phyloP scores from a whole-genome alignment of 2,329 filamentous ascomycete species.

The Colletotrichum theobromicola region DNA sequence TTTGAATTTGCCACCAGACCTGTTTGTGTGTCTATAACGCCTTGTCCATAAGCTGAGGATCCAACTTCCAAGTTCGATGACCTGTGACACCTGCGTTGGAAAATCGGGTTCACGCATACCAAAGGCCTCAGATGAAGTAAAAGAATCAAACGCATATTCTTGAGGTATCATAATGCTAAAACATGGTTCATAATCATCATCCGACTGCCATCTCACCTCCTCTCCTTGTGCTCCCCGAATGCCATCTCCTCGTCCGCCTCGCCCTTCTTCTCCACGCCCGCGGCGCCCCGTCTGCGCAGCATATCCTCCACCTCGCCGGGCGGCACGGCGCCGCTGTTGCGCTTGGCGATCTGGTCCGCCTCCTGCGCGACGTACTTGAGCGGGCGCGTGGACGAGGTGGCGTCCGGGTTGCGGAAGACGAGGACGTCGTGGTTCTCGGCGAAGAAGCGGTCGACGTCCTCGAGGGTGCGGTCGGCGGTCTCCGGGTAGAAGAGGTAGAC shows the following conservation, averaged over 20 bases:
- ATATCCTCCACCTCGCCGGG: neutral
- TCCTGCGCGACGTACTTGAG: conserved; percentile 25
- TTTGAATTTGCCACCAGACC: no score
- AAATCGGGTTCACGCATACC: no score
- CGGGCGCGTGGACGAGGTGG: conserved; percentile 25
- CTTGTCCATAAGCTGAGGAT: no score
- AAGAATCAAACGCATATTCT: neutral
- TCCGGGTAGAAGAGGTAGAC: conserved; percentile 56
- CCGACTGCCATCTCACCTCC: neutral
- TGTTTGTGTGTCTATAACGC: no score
- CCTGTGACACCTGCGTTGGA: no score
- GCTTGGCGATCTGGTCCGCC: conserved; percentile 26
- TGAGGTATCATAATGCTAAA: neutral
- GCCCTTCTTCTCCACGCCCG: conserved; percentile 2
- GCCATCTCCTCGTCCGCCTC: conserved; percentile 10
- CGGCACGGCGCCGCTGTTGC: neutral
- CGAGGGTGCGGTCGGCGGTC: conserved; percentile 34
- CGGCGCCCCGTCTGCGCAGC: neutral
- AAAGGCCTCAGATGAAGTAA: neutral
- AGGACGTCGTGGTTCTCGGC: conserved; percentile 27
- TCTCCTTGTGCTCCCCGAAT: conserved; percentile 17
- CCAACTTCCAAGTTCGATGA: no score
- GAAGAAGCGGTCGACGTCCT: conserved; percentile 30
- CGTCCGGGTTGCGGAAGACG: conserved; percentile 27
- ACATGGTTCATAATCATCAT: neutral